Evolutionary conservation across 2,329 filamentous ascomycete species (phyloP).

Genomic region (Fusarium palustre): DNA sequence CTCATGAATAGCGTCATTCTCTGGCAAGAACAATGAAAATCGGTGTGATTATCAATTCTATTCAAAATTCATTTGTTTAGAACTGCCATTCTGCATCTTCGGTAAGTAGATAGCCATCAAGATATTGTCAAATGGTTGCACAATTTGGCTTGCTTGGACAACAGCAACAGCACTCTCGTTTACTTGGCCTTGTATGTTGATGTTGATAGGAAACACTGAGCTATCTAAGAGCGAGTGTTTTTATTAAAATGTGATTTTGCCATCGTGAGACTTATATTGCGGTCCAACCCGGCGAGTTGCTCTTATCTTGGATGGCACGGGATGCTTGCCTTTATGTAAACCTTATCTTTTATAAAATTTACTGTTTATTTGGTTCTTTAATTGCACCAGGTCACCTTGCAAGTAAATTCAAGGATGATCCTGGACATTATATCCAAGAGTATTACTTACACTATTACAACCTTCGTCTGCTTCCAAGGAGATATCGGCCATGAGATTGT

Average conservation of each 20-base stretch:
- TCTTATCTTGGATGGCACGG: background rate
- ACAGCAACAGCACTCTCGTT: too few relatives aligned
- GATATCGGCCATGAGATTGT: background rate
- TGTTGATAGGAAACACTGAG: too few relatives aligned
- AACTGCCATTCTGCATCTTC: background rate
- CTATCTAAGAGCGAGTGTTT: too few relatives aligned
- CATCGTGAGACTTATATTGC: background rate
- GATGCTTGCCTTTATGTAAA: background rate
- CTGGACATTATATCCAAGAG: too few relatives aligned
- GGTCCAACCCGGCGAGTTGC: background rate
- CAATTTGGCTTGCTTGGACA: too few relatives aligned
- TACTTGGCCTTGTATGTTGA: too few relatives aligned
- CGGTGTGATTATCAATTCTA: background rate
- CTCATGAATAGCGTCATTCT: background rate
- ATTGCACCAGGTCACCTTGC: too few relatives aligned
- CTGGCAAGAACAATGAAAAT: background rate
- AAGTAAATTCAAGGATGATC: too few relatives aligned
- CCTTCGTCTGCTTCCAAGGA: background rate
- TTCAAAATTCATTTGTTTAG: background rate
- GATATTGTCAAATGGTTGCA: too few relatives aligned
- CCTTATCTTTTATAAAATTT: too few relatives aligned
- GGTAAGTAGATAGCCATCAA: background rate
- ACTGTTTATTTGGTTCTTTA: too few relatives aligned
- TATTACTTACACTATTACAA: background rate
- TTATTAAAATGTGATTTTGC: background rate